Base-by-base conservation (phyloP, 768 basidiomycete genomes). In the Chlorophyllum brunneum region DNA sequence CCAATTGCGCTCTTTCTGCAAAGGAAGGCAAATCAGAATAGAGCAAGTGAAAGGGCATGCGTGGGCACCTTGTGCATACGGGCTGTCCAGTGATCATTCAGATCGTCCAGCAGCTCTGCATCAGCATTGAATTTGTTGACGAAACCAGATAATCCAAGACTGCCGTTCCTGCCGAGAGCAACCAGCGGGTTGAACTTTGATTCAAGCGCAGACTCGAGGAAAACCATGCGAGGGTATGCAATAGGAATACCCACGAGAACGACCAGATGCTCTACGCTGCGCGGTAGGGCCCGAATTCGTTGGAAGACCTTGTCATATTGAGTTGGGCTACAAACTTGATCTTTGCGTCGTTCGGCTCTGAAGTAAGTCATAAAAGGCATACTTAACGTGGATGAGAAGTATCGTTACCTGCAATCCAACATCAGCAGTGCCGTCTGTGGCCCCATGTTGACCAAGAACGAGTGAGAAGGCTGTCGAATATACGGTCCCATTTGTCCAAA, bases 1-100 rank as follows among this genome's bases (percentile, higher is more conserved):
- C 84, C 82, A 85, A 65, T 98, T 98, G 48, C 95, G 85, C 68
- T 98, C 97, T 70, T 77, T 77, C 87, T 97, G 69, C 54, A 53
- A 3, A 57, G 4, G n/a, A 4, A 15, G 29, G 16, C 13, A 18
- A 8, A 20, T 31, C 9, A 31, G 4, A 6, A n/a, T 29, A 20
- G 11, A 18, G n/a, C 10, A 24, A 31, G 16, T 37, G n/a, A 38
- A 20, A 11, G 26, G 5, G 41, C 20, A 2, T 20, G 18, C 10
- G 18, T 4, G 42, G 40, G 13, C 44, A 86, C 89, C 74, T 92
- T 92, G 64, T 92, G 90, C 3, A 65, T 63, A 50, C 83, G 83
- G 26, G 90, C 81, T 4, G 92, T 95, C 93, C 93, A 95, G 60
- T 95, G 92, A 63, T 95, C 92, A 58, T 93, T 93, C 67, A 95